Percentiles rank a stretch among this genome's conserved stretches.
Evolutionary conservation across 1,284 basidiomycete genomes (phyloP).

Genomic region (Veloporphyrellus conicus): DNA sequence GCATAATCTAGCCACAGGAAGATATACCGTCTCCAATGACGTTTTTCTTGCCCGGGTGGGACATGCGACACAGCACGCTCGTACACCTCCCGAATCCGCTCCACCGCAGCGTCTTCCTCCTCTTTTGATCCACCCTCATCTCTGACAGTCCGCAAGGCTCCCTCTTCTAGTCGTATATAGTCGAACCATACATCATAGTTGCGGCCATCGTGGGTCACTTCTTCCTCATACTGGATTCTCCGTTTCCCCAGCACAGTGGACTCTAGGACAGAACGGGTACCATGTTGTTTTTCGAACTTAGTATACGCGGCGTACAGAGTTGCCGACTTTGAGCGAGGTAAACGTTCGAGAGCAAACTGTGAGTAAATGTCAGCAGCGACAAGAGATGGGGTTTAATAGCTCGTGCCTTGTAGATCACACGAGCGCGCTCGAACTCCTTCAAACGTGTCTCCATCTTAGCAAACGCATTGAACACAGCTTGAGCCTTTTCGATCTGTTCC

Average conservation of each 20-base stretch:
- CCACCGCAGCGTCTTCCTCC: conserved; percentile 55
- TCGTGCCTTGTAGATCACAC: conserved; percentile 91
- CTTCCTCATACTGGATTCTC: conserved; percentile 96
- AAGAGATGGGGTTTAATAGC: not conserved
- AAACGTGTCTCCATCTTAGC: conserved; percentile 96
- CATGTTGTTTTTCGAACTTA: conserved; percentile 98
- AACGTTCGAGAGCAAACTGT: conserved; percentile 86
- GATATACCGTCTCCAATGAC: conserved; percentile 95
- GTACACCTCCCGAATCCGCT: conserved; percentile 86
- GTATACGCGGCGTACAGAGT: conserved; percentile 87
- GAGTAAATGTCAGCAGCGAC: conserved; percentile 1
- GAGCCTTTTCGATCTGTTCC: conserved; percentile 95
- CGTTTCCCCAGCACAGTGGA: conserved; percentile 94
- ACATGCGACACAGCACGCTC: conserved; percentile 96
- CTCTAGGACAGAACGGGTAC: conserved; percentile 83
- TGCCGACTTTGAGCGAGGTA: conserved; percentile 87
- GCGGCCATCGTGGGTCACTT: conserved; percentile 79
- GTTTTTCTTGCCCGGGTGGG: conserved; percentile 83
- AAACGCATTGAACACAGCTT: conserved; percentile 93
- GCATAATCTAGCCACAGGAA: conserved; percentile 97
- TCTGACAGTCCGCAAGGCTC: conserved; percentile 69
- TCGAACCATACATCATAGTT: conserved; percentile 99
- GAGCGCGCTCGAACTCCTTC: conserved; percentile 94
- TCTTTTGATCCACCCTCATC: conserved; percentile 72
- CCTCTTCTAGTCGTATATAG: conserved; percentile 90